phyloP scores from a whole-genome alignment of 306 rosid species.

The Gastrolobium villosum region DNA sequence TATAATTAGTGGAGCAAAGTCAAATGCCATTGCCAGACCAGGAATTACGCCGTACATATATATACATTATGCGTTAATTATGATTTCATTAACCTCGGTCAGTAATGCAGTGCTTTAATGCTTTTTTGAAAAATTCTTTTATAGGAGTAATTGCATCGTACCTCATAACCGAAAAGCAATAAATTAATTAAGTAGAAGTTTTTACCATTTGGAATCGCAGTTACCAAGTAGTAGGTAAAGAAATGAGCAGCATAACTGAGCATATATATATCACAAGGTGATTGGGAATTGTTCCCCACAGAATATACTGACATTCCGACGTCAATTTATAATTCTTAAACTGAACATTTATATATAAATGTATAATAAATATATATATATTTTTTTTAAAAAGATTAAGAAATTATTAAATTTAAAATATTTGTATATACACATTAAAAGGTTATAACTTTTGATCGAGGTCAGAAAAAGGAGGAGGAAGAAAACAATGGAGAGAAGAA shows the following conservation, averaged over 20 bases:
- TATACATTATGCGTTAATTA: conserved; percentile 27
- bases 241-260: background rate
- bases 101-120: conserved; percentile 32
- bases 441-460: background rate
- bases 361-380: background rate
- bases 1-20: conserved; percentile 40
- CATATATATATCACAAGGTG: background rate
- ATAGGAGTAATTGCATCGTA: conserved; percentile 14
- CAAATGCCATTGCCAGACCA: conserved; percentile 17
- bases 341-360: background rate
- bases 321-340: background rate
- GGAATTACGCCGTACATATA: background rate
- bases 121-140: conserved; percentile 34
- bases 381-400: background rate
- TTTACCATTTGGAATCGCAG: conserved; percentile 30
- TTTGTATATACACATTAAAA: background rate
- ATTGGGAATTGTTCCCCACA: conserved; percentile 58
- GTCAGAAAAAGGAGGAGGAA: background rate
- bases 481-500: background rate
- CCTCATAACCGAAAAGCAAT: background rate
- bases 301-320: conserved; percentile 54
- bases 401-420: background rate
- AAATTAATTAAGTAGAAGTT: conserved; percentile 1
- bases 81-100: conserved; percentile 9
- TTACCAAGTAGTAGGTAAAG: background rate